Conservation (phyloP, 345 rosid species). For the Brassica napus region DNA sequence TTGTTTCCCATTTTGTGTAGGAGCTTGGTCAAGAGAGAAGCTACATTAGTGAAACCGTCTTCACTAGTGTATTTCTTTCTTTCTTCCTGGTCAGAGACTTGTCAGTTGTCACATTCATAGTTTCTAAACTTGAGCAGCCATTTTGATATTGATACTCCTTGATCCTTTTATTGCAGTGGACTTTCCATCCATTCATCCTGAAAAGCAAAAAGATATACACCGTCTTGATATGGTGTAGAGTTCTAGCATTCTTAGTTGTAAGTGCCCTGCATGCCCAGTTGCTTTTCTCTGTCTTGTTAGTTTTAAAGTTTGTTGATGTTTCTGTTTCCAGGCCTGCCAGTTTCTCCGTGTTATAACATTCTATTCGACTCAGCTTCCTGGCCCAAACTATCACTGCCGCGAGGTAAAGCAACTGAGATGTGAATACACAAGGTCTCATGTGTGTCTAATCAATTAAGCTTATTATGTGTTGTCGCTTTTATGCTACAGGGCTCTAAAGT, state of each 20-base stretch:
- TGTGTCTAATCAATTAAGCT: constrained; percentile 8
- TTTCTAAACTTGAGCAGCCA: too few species aligned
- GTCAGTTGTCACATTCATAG: too few species aligned
- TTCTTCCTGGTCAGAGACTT: constrained; percentile 57
- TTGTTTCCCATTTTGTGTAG: constrained; percentile 43
- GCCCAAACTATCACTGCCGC: constrained; percentile 96
- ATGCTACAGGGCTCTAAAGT: constrained; percentile 70
- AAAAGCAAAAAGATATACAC: constrained; percentile 97
- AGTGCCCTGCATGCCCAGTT: constrained; percentile 39
- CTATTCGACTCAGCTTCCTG: constrained; percentile 97
- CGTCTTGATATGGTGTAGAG: constrained; percentile 96
- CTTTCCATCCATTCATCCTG: constrained; percentile 92
- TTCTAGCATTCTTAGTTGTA: constrained; percentile 92
- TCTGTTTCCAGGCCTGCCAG: constrained; percentile 74
- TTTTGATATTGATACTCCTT: constrained; percentile 12
- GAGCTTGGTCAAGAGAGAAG: constrained; percentile 95
- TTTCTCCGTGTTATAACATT: constrained; percentile 83
- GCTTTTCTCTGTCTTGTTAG: background rate
- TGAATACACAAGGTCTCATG: background rate
- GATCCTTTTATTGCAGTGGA: constrained; percentile 71
- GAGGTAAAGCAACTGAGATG: constrained; percentile 55
- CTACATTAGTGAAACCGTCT: constrained; percentile 86
- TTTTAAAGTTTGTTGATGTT: constrained; percentile 17
- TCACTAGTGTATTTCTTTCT: constrained; percentile 64
- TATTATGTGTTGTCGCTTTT: background rate